Base-by-base conservation (phyloP, 2,329 filamentous ascomycete species). In the Amylocarpus encephaloides region DNA sequence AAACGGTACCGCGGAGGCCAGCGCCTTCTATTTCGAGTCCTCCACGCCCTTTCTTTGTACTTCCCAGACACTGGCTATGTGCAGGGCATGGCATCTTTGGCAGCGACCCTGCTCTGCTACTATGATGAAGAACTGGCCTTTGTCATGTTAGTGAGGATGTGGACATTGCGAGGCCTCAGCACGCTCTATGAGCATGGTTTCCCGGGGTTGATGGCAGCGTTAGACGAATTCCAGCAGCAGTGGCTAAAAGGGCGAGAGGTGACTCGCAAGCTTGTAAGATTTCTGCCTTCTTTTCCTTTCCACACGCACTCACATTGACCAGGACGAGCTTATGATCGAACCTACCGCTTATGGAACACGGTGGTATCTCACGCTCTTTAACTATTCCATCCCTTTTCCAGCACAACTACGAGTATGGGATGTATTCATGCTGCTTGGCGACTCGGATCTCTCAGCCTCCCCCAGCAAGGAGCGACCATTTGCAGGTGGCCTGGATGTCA, bases 281-380 rank as follows among this genome's bases (percentile, higher is more conserved):
- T 47, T 43, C 22, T 18, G 16, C 38, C 15, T 18, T n/a, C 32
- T 16, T 1, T 34, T 10, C 6, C 3, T 34, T 35, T 10, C 46
- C 18, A 35, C 46, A 9, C 18, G 41, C 2, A 46, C 54, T 58
- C 52, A 63, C 43, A 45, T 34, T 39, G 11, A 51, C 30, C 57
- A 89, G 85, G 78, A 77, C 43, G 85, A 91, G 54, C 77, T 96
- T 29, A 77, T 78, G 55, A 93, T 98, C 59, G 82, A 88, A 38
- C 82, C 88, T 15, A 95, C 90, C 1, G 85, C 91, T n/a, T 98
- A 96, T 65, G 93, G 91, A 30, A 97, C 92, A 3, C 79, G 91
- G 46, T 98, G 93, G 93, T 98, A 98, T 66, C 76, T 98, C 46
- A 98, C 93, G 1, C 75, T 98, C 7, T 98, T 98, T 77, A 97